Evolutionary conservation across 2,329 filamentous ascomycete species (phyloP), one percentile per base, ranked within the genome.

Genomic region (Chrysosporium keratinophilum): DNA sequence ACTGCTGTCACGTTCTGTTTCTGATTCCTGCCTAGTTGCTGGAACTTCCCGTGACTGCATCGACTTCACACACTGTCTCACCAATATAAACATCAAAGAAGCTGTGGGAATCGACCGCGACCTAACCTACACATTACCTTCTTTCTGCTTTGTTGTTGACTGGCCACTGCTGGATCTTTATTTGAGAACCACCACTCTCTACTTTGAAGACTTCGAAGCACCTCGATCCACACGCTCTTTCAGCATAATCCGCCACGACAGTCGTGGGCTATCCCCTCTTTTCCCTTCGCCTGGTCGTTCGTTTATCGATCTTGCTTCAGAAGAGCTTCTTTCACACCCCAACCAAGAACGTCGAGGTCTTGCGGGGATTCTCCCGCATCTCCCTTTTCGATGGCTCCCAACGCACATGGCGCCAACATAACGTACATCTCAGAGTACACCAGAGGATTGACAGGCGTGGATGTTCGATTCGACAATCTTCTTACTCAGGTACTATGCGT

Each of bases 401-500:
- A 23, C 10, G 5, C 23, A 14, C 45, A 52, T 46, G 48, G 47
- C 23, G 34, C 34, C 42, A 71, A 72, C 54, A 60, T 60, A n/a
- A 71, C 68, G 17, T 72, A 73, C 56, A 60, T 70, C 43, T 67
- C 67, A 46, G 67, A 69, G 54, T 72, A 69, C 54, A 71, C 70
- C 2, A 59, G 70, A 49, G 70, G 70, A 1, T 47, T 72, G 15
- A 58, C 56, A 23, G 70, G 70, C 20, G 70, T 73, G 43, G 62
- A 72, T 50, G 64, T 72, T 12, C 65, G 66, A 31, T 65, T 64
- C 43, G 70, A 73, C 64, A 61, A 64, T 46, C 61, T 72, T 9
- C 62, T 72, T 47, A 67, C 68, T 5, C 66, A 65, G n/a, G 64
- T 70, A 45, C 67, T 75, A 57, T 69, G 69, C 59, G 56, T 61